Evolutionary conservation across 179 eudicot genomes (phyloP), one percentile per base, ranked within the genome.

Genomic region (Silene vulgaris): DNA sequence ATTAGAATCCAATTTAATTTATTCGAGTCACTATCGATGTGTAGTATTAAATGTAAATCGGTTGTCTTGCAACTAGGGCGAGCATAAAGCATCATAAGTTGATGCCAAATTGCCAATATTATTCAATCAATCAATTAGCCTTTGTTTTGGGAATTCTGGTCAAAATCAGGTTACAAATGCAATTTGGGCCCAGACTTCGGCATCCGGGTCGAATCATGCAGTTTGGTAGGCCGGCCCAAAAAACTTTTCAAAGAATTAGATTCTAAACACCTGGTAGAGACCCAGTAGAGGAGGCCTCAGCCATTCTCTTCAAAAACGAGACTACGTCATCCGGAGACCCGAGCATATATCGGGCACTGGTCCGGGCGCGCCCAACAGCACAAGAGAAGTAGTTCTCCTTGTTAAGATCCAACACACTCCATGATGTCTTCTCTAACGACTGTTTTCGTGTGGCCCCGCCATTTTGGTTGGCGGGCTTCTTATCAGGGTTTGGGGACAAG

Each of bases 311-410:
- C 78, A 93, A 70, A 60, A 93, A 78, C 0, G 86, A 75, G 56
- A 90, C 92, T 1, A 91, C 97, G 11, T 94, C 98, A 30, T 83
- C 85, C 0, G 96, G 85, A 13, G 97, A 84, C 32, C 84, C 86
- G 13, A 94, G 77, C 26, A 86, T 91, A 68, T 94, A 90, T 16
- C 97, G 86, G 4, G 98, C 97, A 2, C 79, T 88, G 2, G 98
- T 86, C 5, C 92, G 83, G 37, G 82, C 84, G 52, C 96, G 75
- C 23, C 96, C 93, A 19, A 94, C 98, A 0, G 97, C 91, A 73
- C 96, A 91, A 5, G 98, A 94, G 87, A 94, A 91, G 80, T 94
- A 94, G 69, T 94, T 90, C 19, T 91, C 91, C 61, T 88, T 85
- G 74, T 86, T 86, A 4, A 94, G 96, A 72, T 94, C 98, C 4